phyloP scores from a whole-genome alignment of 73 alveolate genomes.

The Urostyla sp. region DNA sequence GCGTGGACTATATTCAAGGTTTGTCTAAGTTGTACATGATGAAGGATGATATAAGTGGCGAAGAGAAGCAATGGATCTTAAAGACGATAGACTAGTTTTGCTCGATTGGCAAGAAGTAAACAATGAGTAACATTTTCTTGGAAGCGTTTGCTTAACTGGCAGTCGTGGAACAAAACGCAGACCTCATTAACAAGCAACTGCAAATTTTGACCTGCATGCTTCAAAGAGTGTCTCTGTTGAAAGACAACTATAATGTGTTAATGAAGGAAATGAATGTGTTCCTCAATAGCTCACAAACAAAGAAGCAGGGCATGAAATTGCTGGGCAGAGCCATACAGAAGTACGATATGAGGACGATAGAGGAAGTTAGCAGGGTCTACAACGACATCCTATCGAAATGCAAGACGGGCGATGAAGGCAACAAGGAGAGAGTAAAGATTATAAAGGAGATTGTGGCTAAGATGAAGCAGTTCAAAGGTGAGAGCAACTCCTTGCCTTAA shows the following conservation, averaged over 20 bases:
- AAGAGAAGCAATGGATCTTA: constrained; percentile 52
- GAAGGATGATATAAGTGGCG: constrained; percentile 3
- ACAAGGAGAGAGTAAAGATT: constrained; percentile 15
- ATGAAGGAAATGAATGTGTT: constrained; percentile 47
- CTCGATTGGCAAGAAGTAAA: constrained; percentile 25
- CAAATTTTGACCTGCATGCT: constrained; percentile 43
- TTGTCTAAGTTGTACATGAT: constrained; percentile 17
- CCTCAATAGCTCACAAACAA: constrained; percentile 1
- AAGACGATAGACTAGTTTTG: constrained; percentile 43
- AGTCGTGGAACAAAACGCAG: neutral
- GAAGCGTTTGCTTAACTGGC: constrained; percentile 16
- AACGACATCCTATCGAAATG: constrained; percentile 6
- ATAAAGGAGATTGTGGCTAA: constrained; percentile 15
- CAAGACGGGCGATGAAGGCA: neutral
- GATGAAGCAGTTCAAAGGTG: constrained; percentile 24
- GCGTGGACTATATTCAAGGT: constrained; percentile 33
- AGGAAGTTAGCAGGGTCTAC: constrained; percentile 11
- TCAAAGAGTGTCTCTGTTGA: constrained; percentile 37
- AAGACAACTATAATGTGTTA: constrained; percentile 42
- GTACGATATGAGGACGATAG: constrained; percentile 10
- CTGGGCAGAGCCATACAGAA: constrained; percentile 45
- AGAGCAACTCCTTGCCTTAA: neutral
- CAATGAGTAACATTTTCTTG: constrained; percentile 9
- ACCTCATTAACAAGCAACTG: neutral
- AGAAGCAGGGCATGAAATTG: constrained; percentile 56